These are phyloP conservation scores for Tolypocladium inflatum DNA, from an alignment of 2,329 filamentous ascomycete species.

Conservation along the genomic window DNA sequence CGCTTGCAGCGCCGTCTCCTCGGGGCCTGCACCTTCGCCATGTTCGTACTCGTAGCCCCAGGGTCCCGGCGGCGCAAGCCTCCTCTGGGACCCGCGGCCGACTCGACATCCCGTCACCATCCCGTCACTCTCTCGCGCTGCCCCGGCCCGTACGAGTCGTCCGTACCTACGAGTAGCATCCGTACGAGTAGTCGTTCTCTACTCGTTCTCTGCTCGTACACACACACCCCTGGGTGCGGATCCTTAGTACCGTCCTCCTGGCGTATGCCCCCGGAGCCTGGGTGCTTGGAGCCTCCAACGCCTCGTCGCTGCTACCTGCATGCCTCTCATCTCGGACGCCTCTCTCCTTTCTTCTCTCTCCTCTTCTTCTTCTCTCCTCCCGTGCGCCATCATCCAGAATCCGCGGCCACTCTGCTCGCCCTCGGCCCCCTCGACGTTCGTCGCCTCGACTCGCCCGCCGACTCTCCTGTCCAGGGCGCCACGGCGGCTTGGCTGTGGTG, in stretches of 20 bases:
- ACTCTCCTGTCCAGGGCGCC: not conserved
- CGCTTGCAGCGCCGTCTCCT: not conserved
- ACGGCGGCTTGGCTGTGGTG: not conserved
- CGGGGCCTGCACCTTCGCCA: not conserved
- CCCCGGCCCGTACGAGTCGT: not conserved
- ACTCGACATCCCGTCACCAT: not conserved
- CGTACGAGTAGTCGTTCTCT: not conserved
- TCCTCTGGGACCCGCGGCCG: not conserved
- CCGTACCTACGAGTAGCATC: not conserved
- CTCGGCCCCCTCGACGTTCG: not conserved
- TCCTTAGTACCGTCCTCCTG: not conserved
- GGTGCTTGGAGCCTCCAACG: not conserved
- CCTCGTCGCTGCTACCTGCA: conserved; percentile 1
- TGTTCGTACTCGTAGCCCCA: not conserved
- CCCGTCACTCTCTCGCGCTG: not conserved
- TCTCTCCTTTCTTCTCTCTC: not conserved
- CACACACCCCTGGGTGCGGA: not conserved
- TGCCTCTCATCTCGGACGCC: not conserved
- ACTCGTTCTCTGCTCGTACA: not conserved
- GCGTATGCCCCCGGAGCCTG: not conserved
- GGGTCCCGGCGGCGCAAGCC: not conserved
- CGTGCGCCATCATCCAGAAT: not conserved
- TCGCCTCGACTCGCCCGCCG: not conserved
- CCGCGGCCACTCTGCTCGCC: not conserved
- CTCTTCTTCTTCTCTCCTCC: not conserved